A percentile compares a stretch with the other conserved stretches of the same genome.
Conservation (phyloP, 2,329 filamentous ascomycete genomes). For the Colletotrichum tabaci region DNA sequence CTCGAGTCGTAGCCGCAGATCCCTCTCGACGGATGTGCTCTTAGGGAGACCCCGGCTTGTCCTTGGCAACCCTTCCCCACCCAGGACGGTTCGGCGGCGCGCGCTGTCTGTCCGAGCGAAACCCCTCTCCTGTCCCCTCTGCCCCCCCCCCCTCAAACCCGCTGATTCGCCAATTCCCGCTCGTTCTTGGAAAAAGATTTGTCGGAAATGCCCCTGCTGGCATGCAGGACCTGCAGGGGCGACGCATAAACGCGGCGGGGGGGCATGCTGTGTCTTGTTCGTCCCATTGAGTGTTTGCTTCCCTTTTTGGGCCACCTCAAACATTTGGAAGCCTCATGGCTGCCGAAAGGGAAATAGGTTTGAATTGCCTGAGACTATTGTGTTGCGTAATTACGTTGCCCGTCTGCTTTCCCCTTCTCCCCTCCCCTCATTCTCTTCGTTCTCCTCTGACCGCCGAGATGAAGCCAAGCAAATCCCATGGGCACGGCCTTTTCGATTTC, state of each 20-base stretch:
- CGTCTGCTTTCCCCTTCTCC: too few species aligned
- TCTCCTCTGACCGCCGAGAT: slow-evolving; percentile 13
- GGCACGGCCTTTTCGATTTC: slow-evolving; percentile 17
- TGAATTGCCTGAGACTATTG: neutral
- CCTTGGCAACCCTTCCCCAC: slow-evolving; percentile 5
- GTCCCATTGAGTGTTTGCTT: slow-evolving; percentile 11
- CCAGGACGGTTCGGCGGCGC: slow-evolving; percentile 31
- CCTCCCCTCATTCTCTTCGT: too few species aligned
- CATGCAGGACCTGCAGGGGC: slow-evolving; percentile 10
- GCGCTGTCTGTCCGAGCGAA: slow-evolving; percentile 17
- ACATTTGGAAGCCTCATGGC: neutral
- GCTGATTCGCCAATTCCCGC: slow-evolving; percentile 32
- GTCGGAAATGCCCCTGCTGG: too few species aligned
- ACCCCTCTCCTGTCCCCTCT: slow-evolving; percentile 1
- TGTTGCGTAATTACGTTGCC: slow-evolving; percentile 7
- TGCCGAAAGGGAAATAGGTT: slow-evolving; percentile 18
- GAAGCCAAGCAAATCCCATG: slow-evolving; percentile 21
- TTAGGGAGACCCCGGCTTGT: slow-evolving; percentile 17
- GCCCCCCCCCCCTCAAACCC: neutral
- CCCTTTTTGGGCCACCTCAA: neutral
- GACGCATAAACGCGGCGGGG: slow-evolving; percentile 5
- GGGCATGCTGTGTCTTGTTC: neutral
- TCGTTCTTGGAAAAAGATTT: neutral
- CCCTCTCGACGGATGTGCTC: slow-evolving; percentile 9
- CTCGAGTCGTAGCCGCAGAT: slow-evolving; percentile 28